Evolutionary conservation across 2,329 filamentous ascomycete species (phyloP), one percentile per base, ranked within the genome.

Genomic region (Ascochyta clinopodiicola): DNA sequence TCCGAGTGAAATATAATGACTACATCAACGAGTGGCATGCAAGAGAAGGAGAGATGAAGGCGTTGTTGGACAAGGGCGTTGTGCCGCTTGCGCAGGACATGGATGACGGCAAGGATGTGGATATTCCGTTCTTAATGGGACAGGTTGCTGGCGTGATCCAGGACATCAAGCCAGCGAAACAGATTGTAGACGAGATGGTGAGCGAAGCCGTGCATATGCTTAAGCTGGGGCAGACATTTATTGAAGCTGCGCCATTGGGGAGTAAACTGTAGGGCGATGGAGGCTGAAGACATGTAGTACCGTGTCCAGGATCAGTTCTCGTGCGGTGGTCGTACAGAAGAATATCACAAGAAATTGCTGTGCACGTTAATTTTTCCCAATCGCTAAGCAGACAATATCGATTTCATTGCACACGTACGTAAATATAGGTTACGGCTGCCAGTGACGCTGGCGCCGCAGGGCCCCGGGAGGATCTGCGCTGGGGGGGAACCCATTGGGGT

Each of bases 161-260:
- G 31, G 86, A 88, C 63, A 85, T 97, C 56, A 87, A 95, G 80
- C 92, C 93, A 0, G 94, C 94, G 0, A 84, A 80, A 42, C 84
- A 88, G 61, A 96, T 98, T 78, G 87, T 98, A n/a, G 84, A 87
- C 57, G 92, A 96, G 63, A 97, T 98, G 92, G 90, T 96, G 9
- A 43, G 58, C 40, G 74, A 75, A 55, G 74, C 74, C 27, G 68
- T 77, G 36, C 72, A 75, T 15, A 76, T 75, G 71, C 57, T 77
- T 56, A 71, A 56, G 60, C 19, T 76, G 37, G 74, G 74, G 5
- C 69, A 74, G 58, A 70, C 68, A 36, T 77, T 69, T 57, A 69
- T 75, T 34, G 62, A 59, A 32, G 52, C 52, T 29, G 52, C 46
- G 25, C 46, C 52, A 21, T 22, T 40, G 17, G 48, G 47, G 46